Conservation (phyloP, 352 stramenopile species). For the Phytophthora boehmeriae region DNA sequence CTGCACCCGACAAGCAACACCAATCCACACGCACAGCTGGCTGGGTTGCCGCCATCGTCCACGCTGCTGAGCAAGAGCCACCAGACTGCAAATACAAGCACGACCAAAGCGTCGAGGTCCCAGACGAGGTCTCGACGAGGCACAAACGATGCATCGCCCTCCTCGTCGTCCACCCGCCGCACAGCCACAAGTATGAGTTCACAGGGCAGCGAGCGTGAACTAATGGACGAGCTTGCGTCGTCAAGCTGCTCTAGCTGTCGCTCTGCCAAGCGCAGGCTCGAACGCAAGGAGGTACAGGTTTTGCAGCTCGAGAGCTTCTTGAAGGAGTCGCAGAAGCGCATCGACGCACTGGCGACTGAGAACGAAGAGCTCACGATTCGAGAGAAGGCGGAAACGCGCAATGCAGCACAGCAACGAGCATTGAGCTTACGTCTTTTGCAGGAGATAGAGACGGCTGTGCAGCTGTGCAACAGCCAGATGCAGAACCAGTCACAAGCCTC, state of each 20-base stretch:
- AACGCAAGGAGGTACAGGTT: constrained; percentile 77
- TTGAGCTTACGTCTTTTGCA: constrained; percentile 71
- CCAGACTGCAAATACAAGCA: constrained; percentile 4
- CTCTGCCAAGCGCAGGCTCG: constrained; percentile 59
- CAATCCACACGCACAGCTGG: constrained; percentile 19
- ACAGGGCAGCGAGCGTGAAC: constrained; percentile 56
- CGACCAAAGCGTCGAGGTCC: constrained; percentile 17
- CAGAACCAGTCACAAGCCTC: constrained; percentile 33
- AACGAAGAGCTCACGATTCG: constrained; percentile 70
- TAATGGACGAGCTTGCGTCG: constrained; percentile 42
- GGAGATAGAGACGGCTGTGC: constrained; percentile 75
- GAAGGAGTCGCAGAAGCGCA: constrained; percentile 81
- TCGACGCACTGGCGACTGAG: constrained; percentile 64
- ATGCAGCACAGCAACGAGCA: constrained; percentile 56
- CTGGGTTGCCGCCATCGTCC: constrained; percentile 45
- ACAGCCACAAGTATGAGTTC: constrained; percentile 68
- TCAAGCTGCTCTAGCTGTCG: constrained; percentile 58
- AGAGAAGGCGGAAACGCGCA: constrained; percentile 69
- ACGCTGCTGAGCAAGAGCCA: constrained; percentile 36
- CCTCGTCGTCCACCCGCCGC: constrained; percentile 52
- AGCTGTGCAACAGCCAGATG: constrained; percentile 67
- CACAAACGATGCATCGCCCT: constrained; percentile 23
- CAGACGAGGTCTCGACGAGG: constrained; percentile 31
- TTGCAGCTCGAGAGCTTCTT: constrained; percentile 79
- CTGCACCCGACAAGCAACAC: constrained; percentile 16